A percentile compares a stretch with the other conserved stretches of the same genome.
Evolutionary conservation across 2,329 filamentous ascomycete genomes (phyloP).

Genomic region (Ceratocystis cacaofunesta): DNA sequence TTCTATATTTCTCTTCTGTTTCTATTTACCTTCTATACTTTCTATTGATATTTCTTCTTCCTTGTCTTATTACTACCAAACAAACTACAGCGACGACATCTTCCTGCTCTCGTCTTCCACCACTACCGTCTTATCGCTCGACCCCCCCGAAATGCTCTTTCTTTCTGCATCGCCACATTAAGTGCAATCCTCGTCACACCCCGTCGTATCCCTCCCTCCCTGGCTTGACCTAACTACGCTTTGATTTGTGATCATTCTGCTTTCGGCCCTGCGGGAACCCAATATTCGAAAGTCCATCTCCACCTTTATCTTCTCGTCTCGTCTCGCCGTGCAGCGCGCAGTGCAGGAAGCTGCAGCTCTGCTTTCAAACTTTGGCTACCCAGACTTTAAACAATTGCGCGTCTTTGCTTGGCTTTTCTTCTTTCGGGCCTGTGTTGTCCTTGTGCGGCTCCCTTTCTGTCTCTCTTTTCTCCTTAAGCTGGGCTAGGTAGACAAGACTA

Average conservation of each 20-base stretch:
- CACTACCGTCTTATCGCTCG: not conserved
- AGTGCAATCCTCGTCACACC: not conserved
- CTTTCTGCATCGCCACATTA: conserved; percentile 2
- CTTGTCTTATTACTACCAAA: not conserved
- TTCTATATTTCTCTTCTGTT: not conserved
- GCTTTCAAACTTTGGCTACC: not conserved
- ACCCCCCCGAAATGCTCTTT: not conserved
- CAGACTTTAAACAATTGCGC: conserved; percentile 4
- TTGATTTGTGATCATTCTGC: not conserved
- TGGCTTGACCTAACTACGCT: not conserved
- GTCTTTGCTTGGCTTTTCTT: conserved; percentile 11
- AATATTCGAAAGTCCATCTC: not conserved
- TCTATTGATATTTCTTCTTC: not conserved
- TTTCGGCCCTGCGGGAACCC: not conserved
- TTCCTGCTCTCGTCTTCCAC: not conserved
- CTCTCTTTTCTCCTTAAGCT: not conserved
- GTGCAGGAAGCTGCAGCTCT: not conserved
- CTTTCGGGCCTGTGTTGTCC: not conserved
- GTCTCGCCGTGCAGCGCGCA: not conserved
- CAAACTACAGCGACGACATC: not conserved
- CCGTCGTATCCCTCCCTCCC: not conserved
- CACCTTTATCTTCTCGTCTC: not conserved
- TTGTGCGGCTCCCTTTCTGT: not conserved
- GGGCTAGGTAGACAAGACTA: no score
- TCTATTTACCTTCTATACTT: not conserved